A percentile compares a stretch with the other conserved stretches of the same genome.
Evolutionary conservation across 2,329 filamentous ascomycete genomes (phyloP).

Genomic region (Colletotrichum sp.): DNA sequence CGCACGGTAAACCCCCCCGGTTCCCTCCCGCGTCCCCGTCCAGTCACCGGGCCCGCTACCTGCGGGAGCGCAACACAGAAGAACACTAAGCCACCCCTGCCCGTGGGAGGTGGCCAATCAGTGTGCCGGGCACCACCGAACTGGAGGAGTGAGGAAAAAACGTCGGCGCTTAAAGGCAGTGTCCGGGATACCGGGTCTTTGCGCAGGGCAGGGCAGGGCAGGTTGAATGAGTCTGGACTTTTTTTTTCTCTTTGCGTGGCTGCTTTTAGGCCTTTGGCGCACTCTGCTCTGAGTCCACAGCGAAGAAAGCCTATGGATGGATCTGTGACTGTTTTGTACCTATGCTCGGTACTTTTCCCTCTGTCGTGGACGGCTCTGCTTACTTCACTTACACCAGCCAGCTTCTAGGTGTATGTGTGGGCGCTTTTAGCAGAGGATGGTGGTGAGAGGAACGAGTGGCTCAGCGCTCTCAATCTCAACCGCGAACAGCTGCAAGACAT

Average conservation of each 20-base stretch:
- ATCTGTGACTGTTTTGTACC: too few relatives aligned
- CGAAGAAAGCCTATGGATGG: too few relatives aligned
- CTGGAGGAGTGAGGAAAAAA: neutral
- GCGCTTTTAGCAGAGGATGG: neutral
- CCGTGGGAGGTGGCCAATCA: neutral
- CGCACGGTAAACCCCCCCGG: neutral
- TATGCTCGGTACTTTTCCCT: neutral
- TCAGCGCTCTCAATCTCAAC: neutral
- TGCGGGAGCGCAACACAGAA: neutral
- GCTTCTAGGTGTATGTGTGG: neutral
- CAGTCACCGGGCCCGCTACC: neutral
- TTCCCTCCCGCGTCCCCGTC: neutral
- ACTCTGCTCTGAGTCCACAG: neutral
- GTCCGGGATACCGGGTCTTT: conserved; percentile 24
- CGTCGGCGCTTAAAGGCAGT: neutral
- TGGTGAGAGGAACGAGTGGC: neutral
- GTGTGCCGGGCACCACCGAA: neutral
- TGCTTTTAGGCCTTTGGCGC: neutral
- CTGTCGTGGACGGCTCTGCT: neutral
- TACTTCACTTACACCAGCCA: neutral
- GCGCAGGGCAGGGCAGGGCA: neutral
- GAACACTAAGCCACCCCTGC: neutral
- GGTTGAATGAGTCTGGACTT: neutral
- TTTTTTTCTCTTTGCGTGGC: neutral
- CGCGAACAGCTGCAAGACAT: conserved; percentile 5